A percentile compares a stretch with the other conserved stretches of the same genome.
These are phyloP conservation scores for Sporisorium exsertum DNA, from an alignment of 1,284 basidiomycete species.

Conservation along the genomic window DNA sequence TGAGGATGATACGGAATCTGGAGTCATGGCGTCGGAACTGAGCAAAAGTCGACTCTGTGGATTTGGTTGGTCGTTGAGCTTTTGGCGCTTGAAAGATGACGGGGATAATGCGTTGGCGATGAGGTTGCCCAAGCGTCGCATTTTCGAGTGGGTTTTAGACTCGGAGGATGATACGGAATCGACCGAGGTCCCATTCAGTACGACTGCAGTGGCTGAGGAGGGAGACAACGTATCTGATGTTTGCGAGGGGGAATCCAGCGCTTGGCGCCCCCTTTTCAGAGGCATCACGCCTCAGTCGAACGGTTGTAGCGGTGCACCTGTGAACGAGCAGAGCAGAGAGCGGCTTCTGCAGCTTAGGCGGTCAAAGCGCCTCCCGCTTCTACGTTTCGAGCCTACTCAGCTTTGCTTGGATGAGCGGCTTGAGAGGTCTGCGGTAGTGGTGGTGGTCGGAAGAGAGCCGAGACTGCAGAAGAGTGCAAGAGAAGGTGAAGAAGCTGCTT, in stretches of 20 bases:
- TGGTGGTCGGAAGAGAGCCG: not conserved
- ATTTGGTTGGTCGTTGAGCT: not conserved
- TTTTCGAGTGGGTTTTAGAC: not conserved
- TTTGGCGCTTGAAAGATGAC: constrained; percentile 13
- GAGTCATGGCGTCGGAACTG: not conserved
- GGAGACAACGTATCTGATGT: constrained; percentile 8
- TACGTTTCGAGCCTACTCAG: not conserved
- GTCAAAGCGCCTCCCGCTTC: not conserved
- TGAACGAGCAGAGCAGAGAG: not conserved
- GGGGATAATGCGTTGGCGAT: constrained; percentile 1
- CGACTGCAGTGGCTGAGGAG: not conserved
- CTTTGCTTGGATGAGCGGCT: not conserved
- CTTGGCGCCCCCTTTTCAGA: constrained; percentile 16
- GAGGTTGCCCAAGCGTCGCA: constrained; percentile 1
- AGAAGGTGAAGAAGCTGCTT: not conserved
- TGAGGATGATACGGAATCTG: not conserved
- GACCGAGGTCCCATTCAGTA: not conserved
- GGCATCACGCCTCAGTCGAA: constrained; percentile 17
- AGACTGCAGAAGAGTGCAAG: not conserved
- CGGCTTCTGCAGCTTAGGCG: not conserved
- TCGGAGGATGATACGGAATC: not conserved
- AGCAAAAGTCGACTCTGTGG: not conserved
- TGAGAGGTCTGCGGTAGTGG: not conserved
- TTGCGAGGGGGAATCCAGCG: constrained; percentile 13
- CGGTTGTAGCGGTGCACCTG: not conserved